Evolutionary conservation across 2,329 filamentous ascomycete genomes (phyloP).

Genomic region (Ceratocystiopsis brevicomis): DNA sequence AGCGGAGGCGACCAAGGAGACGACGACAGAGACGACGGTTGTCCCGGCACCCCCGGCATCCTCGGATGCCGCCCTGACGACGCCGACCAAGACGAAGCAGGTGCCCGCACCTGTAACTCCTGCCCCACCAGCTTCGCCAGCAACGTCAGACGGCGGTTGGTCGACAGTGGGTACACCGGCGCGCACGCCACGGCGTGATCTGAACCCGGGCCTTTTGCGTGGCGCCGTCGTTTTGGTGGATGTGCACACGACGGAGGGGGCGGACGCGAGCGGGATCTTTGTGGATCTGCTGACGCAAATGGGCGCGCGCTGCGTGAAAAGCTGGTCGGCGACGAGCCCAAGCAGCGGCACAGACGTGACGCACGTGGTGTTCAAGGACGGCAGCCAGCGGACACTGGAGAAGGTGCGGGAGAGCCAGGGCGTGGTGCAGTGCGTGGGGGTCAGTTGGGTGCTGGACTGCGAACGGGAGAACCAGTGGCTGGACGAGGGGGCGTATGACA

Average conservation of each 20-base stretch:
- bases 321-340: slow-evolving; percentile 34
- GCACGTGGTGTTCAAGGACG: slow-evolving; percentile 82
- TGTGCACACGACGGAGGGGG: slow-evolving; percentile 64
- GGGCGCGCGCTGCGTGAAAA: slow-evolving; percentile 61
- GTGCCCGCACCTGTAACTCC: slow-evolving; percentile 2
- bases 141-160: slow-evolving; percentile 30
- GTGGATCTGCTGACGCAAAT: slow-evolving; percentile 56
- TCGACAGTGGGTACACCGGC: slow-evolving; percentile 35
- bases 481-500: slow-evolving; percentile 49
- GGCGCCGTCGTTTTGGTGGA: slow-evolving; percentile 70
- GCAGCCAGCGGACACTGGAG: slow-evolving; percentile 59
- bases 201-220: slow-evolving; percentile 36
- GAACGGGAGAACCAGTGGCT: slow-evolving; percentile 61
- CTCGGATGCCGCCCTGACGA: no score
- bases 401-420: slow-evolving; percentile 57
- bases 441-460: slow-evolving; percentile 75
- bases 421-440: slow-evolving; percentile 67
- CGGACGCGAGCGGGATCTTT: slow-evolving; percentile 65
- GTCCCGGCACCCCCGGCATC: no score
- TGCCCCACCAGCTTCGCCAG: slow-evolving; percentile 15
- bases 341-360: slow-evolving; percentile 49
- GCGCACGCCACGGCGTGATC: slow-evolving; percentile 34
- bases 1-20: no score
- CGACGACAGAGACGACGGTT: background rate
- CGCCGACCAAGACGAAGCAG: background rate